These are phyloP conservation scores for Paraleonurus japonicus DNA, from an alignment of 257 asterid species.

Conservation along the genomic window DNA sequence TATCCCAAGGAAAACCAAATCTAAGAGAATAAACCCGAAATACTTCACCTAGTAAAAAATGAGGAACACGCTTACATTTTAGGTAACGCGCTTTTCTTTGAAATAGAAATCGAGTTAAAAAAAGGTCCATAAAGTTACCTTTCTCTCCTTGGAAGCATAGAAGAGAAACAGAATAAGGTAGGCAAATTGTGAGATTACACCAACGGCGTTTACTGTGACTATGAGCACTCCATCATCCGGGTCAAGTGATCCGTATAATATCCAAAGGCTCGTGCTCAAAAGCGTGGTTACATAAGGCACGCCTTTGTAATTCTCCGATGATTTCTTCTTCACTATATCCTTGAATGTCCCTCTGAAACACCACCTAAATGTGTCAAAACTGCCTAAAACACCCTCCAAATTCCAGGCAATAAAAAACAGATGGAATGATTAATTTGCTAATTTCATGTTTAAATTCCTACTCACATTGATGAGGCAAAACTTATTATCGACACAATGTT, in stretches of 20 bases:
- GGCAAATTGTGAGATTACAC: conserved; percentile 31
- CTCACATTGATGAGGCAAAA: conserved; percentile 58
- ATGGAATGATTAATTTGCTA: too few species aligned
- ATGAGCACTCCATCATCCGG: conserved; percentile 45
- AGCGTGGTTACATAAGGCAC: conserved; percentile 51
- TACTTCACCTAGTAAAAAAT: conserved; percentile 32
- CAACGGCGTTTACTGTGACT: conserved; percentile 39
- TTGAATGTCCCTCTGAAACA: conserved; percentile 45
- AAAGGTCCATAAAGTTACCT: conserved; percentile 21
- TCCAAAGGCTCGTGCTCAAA: conserved; percentile 57
- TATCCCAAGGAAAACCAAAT: conserved; percentile 33
- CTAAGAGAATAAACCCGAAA: conserved; percentile 32
- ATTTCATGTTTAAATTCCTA: neutral
- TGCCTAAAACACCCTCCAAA: neutral
- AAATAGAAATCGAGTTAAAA: too few species aligned
- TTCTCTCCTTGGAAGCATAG: conserved; percentile 41
- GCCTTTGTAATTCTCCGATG: conserved; percentile 58
- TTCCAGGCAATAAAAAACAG: too few species aligned
- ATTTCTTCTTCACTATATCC: conserved; percentile 47
- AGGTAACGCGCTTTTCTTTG: too few species aligned
- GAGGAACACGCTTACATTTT: neutral
- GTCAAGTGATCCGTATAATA: conserved; percentile 48
- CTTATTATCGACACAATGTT: conserved; percentile 52
- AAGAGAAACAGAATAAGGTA: conserved; percentile 36
- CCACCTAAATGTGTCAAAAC: neutral